Conservation (phyloP, 228 moss, liverwort and hornwort genomes). For the Sphagnum magellanicum region DNA sequence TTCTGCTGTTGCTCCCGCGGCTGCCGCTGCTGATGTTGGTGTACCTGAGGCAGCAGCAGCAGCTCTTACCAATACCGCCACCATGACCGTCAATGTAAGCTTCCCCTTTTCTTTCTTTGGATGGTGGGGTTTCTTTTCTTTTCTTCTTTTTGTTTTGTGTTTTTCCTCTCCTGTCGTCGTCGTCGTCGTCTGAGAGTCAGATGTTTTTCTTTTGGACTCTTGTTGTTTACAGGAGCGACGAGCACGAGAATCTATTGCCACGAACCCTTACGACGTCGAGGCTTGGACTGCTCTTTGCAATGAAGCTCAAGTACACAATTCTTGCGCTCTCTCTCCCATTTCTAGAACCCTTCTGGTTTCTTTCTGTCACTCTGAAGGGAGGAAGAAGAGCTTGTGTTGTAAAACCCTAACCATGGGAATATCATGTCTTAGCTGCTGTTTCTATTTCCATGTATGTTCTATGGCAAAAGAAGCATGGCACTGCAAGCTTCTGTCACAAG, state of each 20-base stretch:
- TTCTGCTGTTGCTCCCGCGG: too few relatives aligned
- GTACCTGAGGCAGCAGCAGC: too few relatives aligned
- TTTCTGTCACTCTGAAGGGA: not conserved
- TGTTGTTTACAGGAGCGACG: slow-evolving; percentile 26
- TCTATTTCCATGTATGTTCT: too few relatives aligned
- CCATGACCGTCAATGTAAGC: too few relatives aligned
- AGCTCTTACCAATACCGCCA: too few relatives aligned
- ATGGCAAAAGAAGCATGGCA: not conserved
- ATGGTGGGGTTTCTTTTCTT: too few relatives aligned
- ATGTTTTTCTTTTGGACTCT: not conserved
- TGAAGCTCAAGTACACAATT: slow-evolving; percentile 59
- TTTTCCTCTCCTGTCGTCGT: too few relatives aligned
- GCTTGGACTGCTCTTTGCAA: slow-evolving; percentile 71
- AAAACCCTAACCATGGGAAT: too few relatives aligned
- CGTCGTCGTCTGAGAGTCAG: not conserved
- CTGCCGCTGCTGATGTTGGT: too few relatives aligned
- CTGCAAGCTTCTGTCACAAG: not conserved
- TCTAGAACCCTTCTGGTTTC: not conserved
- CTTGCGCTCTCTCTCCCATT: not conserved
- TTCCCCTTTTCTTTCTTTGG: too few relatives aligned
- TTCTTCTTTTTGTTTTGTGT: too few relatives aligned
- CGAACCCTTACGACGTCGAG: slow-evolving; percentile 70
- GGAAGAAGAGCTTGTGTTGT: not conserved
- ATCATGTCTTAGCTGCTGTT: too few relatives aligned
- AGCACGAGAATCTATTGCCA: slow-evolving; percentile 50